Conservation (phyloP, 306 rosid genomes). For the Citrullus colocynthis region DNA sequence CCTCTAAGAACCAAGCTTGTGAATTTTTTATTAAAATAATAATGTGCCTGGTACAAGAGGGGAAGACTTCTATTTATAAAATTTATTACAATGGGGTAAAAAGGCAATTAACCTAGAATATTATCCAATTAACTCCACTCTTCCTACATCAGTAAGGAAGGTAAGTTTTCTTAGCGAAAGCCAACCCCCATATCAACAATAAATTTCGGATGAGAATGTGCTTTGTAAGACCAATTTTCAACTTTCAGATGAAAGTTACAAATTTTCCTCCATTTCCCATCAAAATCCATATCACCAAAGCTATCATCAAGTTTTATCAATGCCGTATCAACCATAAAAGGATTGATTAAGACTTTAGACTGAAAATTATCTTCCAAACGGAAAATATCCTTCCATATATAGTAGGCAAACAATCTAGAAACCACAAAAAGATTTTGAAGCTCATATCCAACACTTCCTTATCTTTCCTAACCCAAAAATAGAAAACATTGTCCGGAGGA, state of each 20-base stretch:
- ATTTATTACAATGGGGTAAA: too few species aligned
- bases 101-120: too few species aligned
- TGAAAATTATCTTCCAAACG: not conserved
- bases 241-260: not conserved
- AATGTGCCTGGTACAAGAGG: too few species aligned
- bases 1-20: too few species aligned
- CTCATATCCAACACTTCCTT: not conserved
- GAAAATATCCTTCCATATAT: not conserved
- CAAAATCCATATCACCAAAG: not conserved
- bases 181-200: not conserved
- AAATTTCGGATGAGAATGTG: not conserved
- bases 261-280: not conserved
- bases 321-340: not conserved
- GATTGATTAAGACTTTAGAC: not conserved
- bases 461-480: not conserved
- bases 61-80: too few species aligned
- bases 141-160: too few species aligned
- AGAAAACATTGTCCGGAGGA: too few species aligned
- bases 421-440: not conserved
- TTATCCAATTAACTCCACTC: too few species aligned
- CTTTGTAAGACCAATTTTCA: not conserved
- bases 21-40: too few species aligned
- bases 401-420: not conserved
- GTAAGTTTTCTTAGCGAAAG: too few species aligned
- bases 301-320: not conserved